These are phyloP conservation scores for Terfezia claveryi DNA, from an alignment of 495 filamentous ascomycete genomes.

Conservation along the genomic window DNA sequence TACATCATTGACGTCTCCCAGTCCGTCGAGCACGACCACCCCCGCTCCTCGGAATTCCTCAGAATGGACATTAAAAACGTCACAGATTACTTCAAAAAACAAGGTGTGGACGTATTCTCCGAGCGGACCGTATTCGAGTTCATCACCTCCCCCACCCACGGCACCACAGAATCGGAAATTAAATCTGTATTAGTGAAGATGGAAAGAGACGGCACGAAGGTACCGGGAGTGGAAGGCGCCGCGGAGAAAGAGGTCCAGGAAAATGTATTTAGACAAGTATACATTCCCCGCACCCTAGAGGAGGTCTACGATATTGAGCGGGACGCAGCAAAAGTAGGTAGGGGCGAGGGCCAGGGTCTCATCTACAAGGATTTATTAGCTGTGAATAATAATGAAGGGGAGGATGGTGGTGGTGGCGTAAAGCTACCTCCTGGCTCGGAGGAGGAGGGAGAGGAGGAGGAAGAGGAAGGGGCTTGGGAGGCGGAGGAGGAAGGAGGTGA, in stretches of 20 bases:
- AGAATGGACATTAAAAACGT: constrained; percentile 97
- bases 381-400: constrained; percentile 22
- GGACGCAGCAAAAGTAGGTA: constrained; percentile 53
- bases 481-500: constrained; percentile 26
- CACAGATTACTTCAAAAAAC: constrained; percentile 67
- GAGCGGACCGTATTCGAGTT: constrained; percentile 63
- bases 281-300: constrained; percentile 80
- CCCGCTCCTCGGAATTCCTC: constrained; percentile 71
- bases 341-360: constrained; percentile 47
- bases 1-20: constrained; percentile 97
- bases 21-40: constrained; percentile 89
- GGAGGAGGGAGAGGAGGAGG: constrained; percentile 22
- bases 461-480: constrained; percentile 21
- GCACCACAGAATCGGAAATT: neutral
- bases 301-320: constrained; percentile 92
- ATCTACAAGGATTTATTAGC: constrained; percentile 67
- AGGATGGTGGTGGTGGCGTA: neutral
- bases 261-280: constrained; percentile 84
- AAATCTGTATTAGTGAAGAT: neutral
- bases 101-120: constrained; percentile 54
- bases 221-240: constrained; percentile 25
- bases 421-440: neutral
- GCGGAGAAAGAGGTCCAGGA: constrained; percentile 44
- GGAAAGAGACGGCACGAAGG: constrained; percentile 20
- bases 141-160: constrained; percentile 37